phyloP scores from a whole-genome alignment of 148 eudicot genomes.

The Vaccinium macrocarpon region DNA sequence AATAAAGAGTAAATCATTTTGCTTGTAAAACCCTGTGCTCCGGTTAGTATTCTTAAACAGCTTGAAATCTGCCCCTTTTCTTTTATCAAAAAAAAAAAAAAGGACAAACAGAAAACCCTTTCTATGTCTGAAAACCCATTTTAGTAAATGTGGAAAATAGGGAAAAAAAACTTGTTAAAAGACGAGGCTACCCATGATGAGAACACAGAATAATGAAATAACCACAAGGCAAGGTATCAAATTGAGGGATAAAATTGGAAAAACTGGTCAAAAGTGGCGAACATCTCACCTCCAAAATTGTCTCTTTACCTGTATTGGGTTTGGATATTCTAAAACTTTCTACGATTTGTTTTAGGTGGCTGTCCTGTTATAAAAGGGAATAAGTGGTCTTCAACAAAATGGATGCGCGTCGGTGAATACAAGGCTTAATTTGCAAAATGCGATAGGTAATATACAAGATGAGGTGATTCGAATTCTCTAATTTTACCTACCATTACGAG shows the following conservation, averaged over 20 bases:
- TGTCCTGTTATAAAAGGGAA: conserved; percentile 78
- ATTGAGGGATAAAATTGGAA: no score
- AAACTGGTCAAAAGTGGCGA: no score
- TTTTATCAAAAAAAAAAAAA: no score
- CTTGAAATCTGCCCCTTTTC: background rate
- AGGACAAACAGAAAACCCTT: background rate
- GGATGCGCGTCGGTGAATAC: conserved; percentile 71
- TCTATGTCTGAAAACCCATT: no score
- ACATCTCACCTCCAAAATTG: no score
- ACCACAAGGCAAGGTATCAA: no score
- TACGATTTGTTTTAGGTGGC: conserved; percentile 43
- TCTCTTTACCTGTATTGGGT: no score
- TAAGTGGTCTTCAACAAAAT: conserved; percentile 86
- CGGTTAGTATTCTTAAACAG: background rate
- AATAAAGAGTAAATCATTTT: background rate
- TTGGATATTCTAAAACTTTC: background rate
- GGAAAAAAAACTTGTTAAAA: no score
- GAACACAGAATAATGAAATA: no score
- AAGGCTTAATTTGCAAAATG: conserved; percentile 21
- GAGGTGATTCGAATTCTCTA: background rate
- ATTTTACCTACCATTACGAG: background rate
- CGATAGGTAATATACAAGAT: conserved; percentile 25
- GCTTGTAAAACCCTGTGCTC: background rate
- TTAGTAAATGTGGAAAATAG: no score
- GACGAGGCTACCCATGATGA: no score